A percentile compares a stretch with the other conserved stretches of the same genome.
Evolutionary conservation across 1,284 basidiomycete species (phyloP).

Genomic region (Boletus calvinii): DNA sequence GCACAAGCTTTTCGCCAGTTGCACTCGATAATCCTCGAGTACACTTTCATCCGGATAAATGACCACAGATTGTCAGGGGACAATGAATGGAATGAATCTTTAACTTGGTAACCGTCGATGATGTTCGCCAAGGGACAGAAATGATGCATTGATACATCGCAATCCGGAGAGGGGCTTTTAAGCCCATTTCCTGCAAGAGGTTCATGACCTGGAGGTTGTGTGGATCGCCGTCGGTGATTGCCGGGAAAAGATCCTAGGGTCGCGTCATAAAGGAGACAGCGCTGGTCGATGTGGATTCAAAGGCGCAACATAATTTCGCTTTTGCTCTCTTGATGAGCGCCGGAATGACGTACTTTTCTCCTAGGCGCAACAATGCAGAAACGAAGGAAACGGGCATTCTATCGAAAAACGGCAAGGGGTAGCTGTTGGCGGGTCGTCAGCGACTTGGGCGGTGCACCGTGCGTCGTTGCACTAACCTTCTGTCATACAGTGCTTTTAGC

Average conservation of each 20-base stretch:
- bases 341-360: constrained; percentile 19
- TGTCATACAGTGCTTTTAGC: constrained; percentile 15
- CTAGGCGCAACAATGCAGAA: constrained; percentile 10
- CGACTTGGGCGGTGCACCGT: too few relatives aligned
- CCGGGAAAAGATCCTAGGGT: not conserved
- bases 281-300: not conserved
- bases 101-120: constrained; percentile 11
- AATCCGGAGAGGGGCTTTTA: constrained; percentile 10
- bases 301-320: constrained; percentile 3
- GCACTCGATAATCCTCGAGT: not conserved
- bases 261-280: not conserved
- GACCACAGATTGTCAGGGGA: constrained; percentile 10
- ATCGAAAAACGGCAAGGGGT: not conserved
- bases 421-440: constrained; percentile 1
- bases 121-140: not conserved
- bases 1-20: not conserved
- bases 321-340: constrained; percentile 9
- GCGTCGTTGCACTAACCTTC: constrained; percentile 6
- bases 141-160: constrained; percentile 11
- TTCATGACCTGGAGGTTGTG: constrained; percentile 18
- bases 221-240: constrained; percentile 7
- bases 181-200: constrained; percentile 9
- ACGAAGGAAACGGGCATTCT: not conserved
- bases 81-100: constrained; percentile 1
- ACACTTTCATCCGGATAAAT: constrained; percentile 9